These are phyloP conservation scores for Chlamydomonas reinhardtii DNA, from an alignment of 163 green algal genomes.

Conservation along the genomic window DNA sequence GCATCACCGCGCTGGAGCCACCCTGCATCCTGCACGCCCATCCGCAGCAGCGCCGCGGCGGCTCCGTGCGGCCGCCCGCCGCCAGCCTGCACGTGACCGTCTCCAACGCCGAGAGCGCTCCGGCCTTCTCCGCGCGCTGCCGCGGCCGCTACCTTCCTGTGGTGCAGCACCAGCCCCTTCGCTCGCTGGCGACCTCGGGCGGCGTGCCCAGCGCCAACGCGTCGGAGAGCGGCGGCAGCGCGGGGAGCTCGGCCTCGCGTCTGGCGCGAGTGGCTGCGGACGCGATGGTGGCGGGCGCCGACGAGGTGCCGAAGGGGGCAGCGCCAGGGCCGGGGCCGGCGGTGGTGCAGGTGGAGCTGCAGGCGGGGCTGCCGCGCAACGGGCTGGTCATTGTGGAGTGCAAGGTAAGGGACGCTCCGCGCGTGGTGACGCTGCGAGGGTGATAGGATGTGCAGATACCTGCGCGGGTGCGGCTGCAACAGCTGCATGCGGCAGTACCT, in stretches of 20 bases:
- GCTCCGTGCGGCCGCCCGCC: neutral
- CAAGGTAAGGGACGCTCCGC: slow-evolving; percentile 40
- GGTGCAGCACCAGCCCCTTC: neutral
- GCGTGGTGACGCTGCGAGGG: neutral
- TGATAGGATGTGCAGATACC: no score
- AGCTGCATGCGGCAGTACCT: no score
- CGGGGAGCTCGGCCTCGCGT: neutral
- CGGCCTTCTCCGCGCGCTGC: slow-evolving; percentile 21
- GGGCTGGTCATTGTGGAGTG: slow-evolving; percentile 37
- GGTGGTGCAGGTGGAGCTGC: slow-evolving; percentile 14
- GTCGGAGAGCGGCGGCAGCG: neutral
- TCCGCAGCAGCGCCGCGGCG: neutral
- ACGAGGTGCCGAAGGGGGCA: neutral
- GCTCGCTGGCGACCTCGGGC: neutral
- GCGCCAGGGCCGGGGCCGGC: neutral
- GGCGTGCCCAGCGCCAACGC: no score
- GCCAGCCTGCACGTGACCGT: slow-evolving; percentile 12
- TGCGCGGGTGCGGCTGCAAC: no score
- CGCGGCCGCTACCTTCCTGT: slow-evolving; percentile 26
- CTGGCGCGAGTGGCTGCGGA: neutral
- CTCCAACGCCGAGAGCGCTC: neutral
- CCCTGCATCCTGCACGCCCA: slow-evolving; percentile 7
- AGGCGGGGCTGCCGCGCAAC: slow-evolving; percentile 11
- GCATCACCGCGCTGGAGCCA: slow-evolving; percentile 15
- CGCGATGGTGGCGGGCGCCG: no score